Percentiles rank a stretch among this genome's conserved stretches.
Evolutionary conservation across 805 yeast species (phyloP).

Genomic region (Metschnikowia drakensbergensis): DNA sequence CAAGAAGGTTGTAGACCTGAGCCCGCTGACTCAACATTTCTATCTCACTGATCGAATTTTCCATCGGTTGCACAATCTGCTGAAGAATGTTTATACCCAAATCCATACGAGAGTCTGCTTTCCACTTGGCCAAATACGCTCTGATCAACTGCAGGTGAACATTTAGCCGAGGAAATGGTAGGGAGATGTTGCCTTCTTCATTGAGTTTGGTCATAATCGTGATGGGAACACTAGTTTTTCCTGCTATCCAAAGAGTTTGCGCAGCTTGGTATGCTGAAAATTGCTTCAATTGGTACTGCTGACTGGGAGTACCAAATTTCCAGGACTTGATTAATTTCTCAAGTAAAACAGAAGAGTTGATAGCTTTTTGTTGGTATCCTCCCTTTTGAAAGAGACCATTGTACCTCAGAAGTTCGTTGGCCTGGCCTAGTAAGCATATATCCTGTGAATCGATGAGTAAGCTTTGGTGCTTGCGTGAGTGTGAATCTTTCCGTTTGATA

Average conservation of each 20-base stretch:
- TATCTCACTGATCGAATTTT: slow-evolving; percentile 14
- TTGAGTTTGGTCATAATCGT: slow-evolving; percentile 40
- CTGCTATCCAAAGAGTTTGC: slow-evolving; percentile 59
- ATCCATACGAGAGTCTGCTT: slow-evolving; percentile 66
- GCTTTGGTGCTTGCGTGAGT: background rate
- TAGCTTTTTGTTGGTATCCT: slow-evolving; percentile 44
- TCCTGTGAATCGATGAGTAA: background rate
- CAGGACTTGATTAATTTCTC: slow-evolving; percentile 30
- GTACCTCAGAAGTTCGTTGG: slow-evolving; percentile 41
- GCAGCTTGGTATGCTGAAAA: slow-evolving; percentile 45
- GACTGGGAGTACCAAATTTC: slow-evolving; percentile 5
- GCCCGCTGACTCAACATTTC: slow-evolving; percentile 30
- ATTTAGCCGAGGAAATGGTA: slow-evolving; percentile 18
- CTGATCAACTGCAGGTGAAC: slow-evolving; percentile 24
- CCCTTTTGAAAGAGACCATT: slow-evolving; percentile 37
- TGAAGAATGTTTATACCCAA: slow-evolving; percentile 55
- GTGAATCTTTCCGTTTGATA: background rate
- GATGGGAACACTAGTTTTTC: slow-evolving; percentile 55
- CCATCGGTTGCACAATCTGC: slow-evolving; percentile 52
- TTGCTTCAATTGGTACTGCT: slow-evolving; percentile 10
- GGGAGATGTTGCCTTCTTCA: slow-evolving; percentile 10
- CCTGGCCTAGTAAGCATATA: slow-evolving; percentile 22
- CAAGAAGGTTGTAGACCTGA: slow-evolving; percentile 55
- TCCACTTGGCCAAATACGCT: slow-evolving; percentile 62
- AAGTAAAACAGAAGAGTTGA: slow-evolving; percentile 46